These are phyloP conservation scores for Neonectria magnoliae DNA, from an alignment of 2,329 filamentous ascomycete genomes.

Conservation along the genomic window DNA sequence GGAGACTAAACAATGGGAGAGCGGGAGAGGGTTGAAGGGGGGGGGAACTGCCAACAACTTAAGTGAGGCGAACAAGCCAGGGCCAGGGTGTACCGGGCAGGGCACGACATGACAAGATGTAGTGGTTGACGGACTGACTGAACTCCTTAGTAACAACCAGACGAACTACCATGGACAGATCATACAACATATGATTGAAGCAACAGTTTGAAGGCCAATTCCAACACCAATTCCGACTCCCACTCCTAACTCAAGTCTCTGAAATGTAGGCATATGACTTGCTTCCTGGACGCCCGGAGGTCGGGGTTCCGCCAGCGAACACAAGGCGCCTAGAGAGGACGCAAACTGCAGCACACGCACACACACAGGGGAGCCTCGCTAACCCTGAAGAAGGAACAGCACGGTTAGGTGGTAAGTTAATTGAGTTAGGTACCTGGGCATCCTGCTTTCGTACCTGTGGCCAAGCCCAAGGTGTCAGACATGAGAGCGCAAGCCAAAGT, in stretches of 20 bases:
- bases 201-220: constrained; percentile 2
- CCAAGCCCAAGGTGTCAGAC: constrained; percentile 10
- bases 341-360: not conserved
- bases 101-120: not conserved
- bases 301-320: not conserved
- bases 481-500: constrained; percentile 10
- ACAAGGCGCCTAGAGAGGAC: not conserved
- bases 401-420: not conserved
- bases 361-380: not conserved
- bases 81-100: constrained; percentile 9
- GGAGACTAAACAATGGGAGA: constrained; percentile 21
- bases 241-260: not conserved
- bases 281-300: not conserved
- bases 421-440: not conserved
- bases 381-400: not conserved
- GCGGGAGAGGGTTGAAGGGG: constrained; percentile 16
- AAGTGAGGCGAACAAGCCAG: constrained; percentile 20
- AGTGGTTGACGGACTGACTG: not conserved
- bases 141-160: not conserved
- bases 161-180: not conserved
- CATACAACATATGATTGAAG: not conserved
- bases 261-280: not conserved
- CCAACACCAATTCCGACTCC: not conserved
- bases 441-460: not conserved
- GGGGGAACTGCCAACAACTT: constrained; percentile 16